Base-by-base conservation (phyloP, 768 basidiomycete species). In the Trametes maxima region DNA sequence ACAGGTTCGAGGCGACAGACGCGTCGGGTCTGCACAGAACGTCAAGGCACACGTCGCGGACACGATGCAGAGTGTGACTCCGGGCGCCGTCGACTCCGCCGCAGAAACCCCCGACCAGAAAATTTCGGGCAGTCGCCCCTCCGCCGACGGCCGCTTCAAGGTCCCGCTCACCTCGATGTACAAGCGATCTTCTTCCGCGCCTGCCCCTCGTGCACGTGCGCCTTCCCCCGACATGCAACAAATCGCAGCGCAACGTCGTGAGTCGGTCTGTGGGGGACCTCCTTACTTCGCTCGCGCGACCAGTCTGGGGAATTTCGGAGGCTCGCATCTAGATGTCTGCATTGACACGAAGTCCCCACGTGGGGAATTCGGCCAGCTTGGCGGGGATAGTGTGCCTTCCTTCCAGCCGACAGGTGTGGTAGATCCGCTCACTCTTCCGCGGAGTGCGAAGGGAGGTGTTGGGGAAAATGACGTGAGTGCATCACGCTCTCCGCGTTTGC, bases 91-190 rank as follows among this genome's bases (percentile, higher is more conserved):
- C 44, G 19, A 17, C 28, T 51, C 39, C 51, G 43, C 40, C 33
- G 48, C 36, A 17, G 62, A 55, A 40, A 17, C 35, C 21, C 22
- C 35, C 22, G 56, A 54, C 22, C 39, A 42, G 35, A 63, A 60
- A 19, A 24, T 51, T 19, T 13, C 35, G 49, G 60, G 52, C 22
- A 47, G 58, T 13, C 56, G 54, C 42, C 19, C 59, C 22, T 58
- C 51, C 25, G 44, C 24, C 13, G 71, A 70, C 44, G 64, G 66
- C 3, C 74, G 79, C 45, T 77, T 82, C 71, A 71, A 71, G 40
- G 75, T 84, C 24, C 81, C 85, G 3, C 79, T 87, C 28, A 85
- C 85, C 4, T 79, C 85, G 52, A 83, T 87, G 84, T 85, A 82
- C 76, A 86, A 80, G 70, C 85, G 88, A 54, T 84, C 85, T 12